These are phyloP conservation scores for Ambrosiella beaveri DNA, from an alignment of 2,329 filamentous ascomycete genomes.

Conservation along the genomic window DNA sequence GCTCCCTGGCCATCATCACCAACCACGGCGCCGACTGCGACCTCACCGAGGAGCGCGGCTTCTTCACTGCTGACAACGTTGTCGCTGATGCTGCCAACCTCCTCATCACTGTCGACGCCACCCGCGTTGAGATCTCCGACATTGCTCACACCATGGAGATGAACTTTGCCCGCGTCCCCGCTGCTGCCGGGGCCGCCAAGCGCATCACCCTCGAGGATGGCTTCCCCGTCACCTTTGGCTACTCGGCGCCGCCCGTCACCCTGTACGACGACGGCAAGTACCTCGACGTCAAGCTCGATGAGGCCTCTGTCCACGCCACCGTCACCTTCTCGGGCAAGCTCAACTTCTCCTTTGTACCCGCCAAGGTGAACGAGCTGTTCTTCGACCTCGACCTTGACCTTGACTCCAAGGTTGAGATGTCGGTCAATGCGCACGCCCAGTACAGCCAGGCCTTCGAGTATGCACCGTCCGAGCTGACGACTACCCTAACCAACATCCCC, in stretches of 20 bases:
- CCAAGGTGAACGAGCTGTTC: conserved; percentile 18
- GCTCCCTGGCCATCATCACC: conserved; percentile 24
- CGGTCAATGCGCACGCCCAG: conserved; percentile 20
- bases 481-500: conserved; percentile 23
- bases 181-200: conserved; percentile 14
- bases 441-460: conserved; percentile 22
- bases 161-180: conserved; percentile 17
- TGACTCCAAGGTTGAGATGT: conserved; percentile 21
- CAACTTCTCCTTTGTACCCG: conserved; percentile 6
- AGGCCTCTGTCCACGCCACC: conserved; percentile 20
- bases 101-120: conserved; percentile 19
- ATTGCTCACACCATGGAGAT: conserved; percentile 16
- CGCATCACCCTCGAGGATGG: not conserved
- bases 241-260: conserved; percentile 12
- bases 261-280: conserved; percentile 19
- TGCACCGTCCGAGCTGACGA: conserved; percentile 19
- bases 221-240: conserved; percentile 1
- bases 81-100: conserved; percentile 13
- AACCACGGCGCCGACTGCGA: conserved; percentile 27
- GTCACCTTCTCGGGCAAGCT: conserved; percentile 26
- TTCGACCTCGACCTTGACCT: conserved; percentile 27
- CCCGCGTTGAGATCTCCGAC: conserved; percentile 19
- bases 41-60: conserved; percentile 22
- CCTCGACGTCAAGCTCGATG: conserved; percentile 21
- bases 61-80: conserved; percentile 21